A percentile compares a stretch with the other conserved stretches of the same genome.
These are phyloP conservation scores for Arachnomyces sp. DNA, from an alignment of 2,329 filamentous ascomycete species.

Conservation along the genomic window DNA sequence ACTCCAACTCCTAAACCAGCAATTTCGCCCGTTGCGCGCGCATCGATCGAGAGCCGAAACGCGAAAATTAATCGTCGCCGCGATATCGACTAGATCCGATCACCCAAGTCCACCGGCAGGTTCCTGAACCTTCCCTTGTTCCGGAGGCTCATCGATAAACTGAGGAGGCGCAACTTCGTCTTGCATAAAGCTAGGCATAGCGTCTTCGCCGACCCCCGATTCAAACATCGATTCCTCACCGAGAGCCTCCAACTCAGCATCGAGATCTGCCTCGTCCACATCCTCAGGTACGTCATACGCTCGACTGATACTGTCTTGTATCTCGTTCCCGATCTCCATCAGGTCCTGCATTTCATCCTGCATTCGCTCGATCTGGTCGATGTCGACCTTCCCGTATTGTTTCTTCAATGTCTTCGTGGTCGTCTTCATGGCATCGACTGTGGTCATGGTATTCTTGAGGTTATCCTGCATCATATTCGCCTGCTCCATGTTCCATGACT, in stretches of 20 bases:
- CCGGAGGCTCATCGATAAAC: slow-evolving; percentile 87
- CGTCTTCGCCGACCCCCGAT: slow-evolving; percentile 51
- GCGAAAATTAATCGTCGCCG: too few relatives aligned
- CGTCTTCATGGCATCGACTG: slow-evolving; percentile 93
- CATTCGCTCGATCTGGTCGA: slow-evolving; percentile 94
- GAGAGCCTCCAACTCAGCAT: slow-evolving; percentile 90
- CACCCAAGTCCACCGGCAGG: slow-evolving; percentile 47
- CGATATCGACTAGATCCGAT: too few relatives aligned
- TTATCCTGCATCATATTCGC: slow-evolving; percentile 98
- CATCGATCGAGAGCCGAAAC: slow-evolving; percentile 3
- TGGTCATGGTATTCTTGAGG: slow-evolving; percentile 96
- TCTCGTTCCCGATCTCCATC: slow-evolving; percentile 96
- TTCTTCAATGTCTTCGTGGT: slow-evolving; percentile 87
- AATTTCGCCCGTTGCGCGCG: too few relatives aligned
- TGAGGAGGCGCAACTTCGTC: slow-evolving; percentile 75
- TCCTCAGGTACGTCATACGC: slow-evolving; percentile 95
- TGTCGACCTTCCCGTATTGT: slow-evolving; percentile 94
- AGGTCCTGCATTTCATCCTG: slow-evolving; percentile 99
- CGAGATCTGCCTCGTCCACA: slow-evolving; percentile 90
- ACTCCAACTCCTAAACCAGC: too few relatives aligned
- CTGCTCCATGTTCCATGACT: slow-evolving; percentile 99
- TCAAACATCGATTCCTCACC: slow-evolving; percentile 92
- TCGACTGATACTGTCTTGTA: slow-evolving; percentile 84
- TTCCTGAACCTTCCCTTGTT: slow-evolving; percentile 72
- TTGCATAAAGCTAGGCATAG: slow-evolving; percentile 74